These are phyloP conservation scores for Edaphochlamys debaryana DNA, from an alignment of 139 green algal species.

Conservation along the genomic window DNA sequence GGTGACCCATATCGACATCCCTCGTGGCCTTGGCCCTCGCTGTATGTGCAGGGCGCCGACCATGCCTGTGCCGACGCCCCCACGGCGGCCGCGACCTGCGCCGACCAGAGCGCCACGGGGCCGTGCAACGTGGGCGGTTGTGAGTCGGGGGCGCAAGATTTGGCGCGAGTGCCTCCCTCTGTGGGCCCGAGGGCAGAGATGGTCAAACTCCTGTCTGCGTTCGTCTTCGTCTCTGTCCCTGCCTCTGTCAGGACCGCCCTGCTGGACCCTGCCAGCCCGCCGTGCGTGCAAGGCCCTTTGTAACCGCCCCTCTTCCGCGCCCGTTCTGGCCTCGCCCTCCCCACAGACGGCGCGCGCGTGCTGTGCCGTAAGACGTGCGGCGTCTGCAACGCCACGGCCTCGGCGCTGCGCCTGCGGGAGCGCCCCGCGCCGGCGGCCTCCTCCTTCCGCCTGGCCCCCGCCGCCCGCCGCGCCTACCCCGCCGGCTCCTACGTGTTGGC, in stretches of 20 bases:
- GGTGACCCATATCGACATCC: no score
- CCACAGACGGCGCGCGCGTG: slow-evolving; percentile 4
- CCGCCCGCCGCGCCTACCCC: slow-evolving; percentile 28
- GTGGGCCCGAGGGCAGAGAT: no score
- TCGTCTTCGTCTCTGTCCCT: no score
- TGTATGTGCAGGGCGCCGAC: background rate
- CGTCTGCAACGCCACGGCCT: background rate
- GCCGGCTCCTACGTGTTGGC: slow-evolving; percentile 31
- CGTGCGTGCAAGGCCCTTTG: no score
- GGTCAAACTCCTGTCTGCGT: no score
- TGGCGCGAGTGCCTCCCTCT: no score
- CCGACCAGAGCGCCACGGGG: background rate
- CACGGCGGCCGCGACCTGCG: background rate
- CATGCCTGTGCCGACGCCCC: background rate
- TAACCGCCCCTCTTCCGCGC: no score
- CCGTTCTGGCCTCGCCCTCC: no score
- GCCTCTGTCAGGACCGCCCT: no score
- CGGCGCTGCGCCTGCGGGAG: slow-evolving; percentile 32
- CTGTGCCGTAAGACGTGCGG: slow-evolving; percentile 17
- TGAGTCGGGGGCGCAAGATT: background rate
- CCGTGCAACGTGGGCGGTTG: background rate
- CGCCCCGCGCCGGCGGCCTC: background rate
- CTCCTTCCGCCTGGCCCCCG: slow-evolving; percentile 14
- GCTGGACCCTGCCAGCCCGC: no score
- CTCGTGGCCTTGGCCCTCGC: no score